Percentiles rank a stretch among this genome's conserved stretches.
These are phyloP conservation scores for Hortiboletus flavorubellus DNA, from an alignment of 768 basidiomycete species.

Conservation along the genomic window DNA sequence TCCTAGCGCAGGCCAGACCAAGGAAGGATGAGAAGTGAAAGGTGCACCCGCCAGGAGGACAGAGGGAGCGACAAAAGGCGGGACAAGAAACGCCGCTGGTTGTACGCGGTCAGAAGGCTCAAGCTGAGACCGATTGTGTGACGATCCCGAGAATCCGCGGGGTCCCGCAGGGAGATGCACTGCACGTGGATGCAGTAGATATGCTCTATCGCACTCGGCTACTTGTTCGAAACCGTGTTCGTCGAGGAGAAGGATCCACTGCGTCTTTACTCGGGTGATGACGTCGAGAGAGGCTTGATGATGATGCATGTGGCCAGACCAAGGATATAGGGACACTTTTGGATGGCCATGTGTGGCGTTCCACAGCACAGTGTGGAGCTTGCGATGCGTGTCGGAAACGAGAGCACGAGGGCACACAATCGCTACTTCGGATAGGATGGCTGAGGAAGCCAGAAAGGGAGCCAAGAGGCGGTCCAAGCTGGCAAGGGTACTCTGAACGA, in stretches of 20 bases:
- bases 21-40: conserved; percentile 11
- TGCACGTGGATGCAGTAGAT: conserved; percentile 43
- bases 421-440: conserved; percentile 42
- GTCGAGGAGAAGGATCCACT: conserved; percentile 53
- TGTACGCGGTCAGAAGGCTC: conserved; percentile 30
- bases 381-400: conserved; percentile 32
- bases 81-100: conserved; percentile 50
- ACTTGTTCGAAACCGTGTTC: conserved; percentile 40
- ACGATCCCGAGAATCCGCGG: conserved; percentile 28
- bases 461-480: conserved; percentile 34
- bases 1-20: conserved; percentile 26
- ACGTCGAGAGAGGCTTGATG: conserved; percentile 33
- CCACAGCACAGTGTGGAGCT: conserved; percentile 34
- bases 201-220: conserved; percentile 29
- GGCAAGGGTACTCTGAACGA: conserved; percentile 36
- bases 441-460: conserved; percentile 37
- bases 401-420: conserved; percentile 43
- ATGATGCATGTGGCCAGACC: conserved; percentile 21
- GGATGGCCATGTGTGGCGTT: conserved; percentile 33
- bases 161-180: conserved; percentile 42
- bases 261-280: conserved; percentile 39
- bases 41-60: conserved; percentile 22
- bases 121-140: conserved; percentile 31
- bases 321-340: conserved; percentile 41
- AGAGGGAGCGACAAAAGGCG: conserved; percentile 54